Base-by-base conservation (phyloP, 2,329 filamentous ascomycete species). In the Westerdykella sp. region DNA sequence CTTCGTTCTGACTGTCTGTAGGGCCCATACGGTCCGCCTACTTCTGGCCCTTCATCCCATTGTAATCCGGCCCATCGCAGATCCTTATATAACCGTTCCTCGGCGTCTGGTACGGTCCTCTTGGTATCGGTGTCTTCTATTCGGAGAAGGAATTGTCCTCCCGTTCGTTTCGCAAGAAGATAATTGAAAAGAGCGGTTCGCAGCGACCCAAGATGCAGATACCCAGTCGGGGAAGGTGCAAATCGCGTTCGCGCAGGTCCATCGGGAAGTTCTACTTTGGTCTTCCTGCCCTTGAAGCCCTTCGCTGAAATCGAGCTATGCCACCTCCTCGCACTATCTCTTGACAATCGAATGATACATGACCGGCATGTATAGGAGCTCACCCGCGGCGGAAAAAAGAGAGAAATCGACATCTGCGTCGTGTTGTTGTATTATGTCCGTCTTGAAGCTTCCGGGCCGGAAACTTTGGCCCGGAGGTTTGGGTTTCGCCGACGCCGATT, bases 151-250 rank as follows among this genome's bases (percentile, higher is more conserved):
- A 98, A 98, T 63, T 95, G 85, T 6, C 93, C 93, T 4, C 85
- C 83, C 0, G 93, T 95, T 2, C 84, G 81, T 58, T 83, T 86
- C 0, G 93, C 90, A n/a, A 95, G 76, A 4, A 98, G 73, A 54
- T 91, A 96, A 60, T 95, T 97, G 72, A 89, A 97, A n/a, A 98
- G 69, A 0, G 94, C 94, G 0, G 93, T 98, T 45, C 93, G 78
- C 30, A 98, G 68, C 0, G 90, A 95, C 4, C 93, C 93, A 11
- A 98, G 74, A 68, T 98, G 93, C 18, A 98, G 76, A 57, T 91
- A 90, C 1, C 93, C 93, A 0, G 93, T 98, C 0, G 93, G 93
- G 1, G 93, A 97, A 0, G 93, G 93, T 1, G 94, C 93, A 67
- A 98, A 98, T 37, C 93, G 83, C 14, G 93, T 87, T 64, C 87